Percentiles rank a stretch among this genome's conserved stretches.
Conservation (phyloP, 441 rosid species). For the Populus hybrid region DNA sequence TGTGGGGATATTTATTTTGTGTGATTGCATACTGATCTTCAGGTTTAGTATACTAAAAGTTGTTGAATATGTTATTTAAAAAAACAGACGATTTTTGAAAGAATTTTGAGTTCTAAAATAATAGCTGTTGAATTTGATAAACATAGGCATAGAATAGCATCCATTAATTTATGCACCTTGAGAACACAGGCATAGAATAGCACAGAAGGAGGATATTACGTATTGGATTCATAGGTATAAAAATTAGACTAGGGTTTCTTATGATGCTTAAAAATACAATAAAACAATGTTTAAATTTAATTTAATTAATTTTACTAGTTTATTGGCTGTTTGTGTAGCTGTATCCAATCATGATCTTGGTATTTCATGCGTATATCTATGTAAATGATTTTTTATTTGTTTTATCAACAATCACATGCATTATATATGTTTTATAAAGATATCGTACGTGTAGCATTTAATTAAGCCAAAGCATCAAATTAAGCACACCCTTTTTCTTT, state of each 20-base stretch:
- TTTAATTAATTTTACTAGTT: neutral
- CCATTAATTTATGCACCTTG: neutral
- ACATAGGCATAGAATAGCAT: neutral
- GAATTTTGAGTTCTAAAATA: neutral
- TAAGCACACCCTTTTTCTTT: neutral
- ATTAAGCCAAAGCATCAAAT: constrained; percentile 11
- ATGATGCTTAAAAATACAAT: neutral
- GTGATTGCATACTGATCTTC: neutral
- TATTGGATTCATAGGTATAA: neutral
- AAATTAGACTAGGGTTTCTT: neutral
- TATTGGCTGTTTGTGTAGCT: neutral
- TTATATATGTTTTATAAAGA: neutral
- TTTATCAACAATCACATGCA: neutral
- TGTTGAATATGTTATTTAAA: neutral
- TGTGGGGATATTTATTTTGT: too few species aligned
- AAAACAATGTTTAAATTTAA: neutral
- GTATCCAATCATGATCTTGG: neutral
- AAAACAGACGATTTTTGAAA: neutral
- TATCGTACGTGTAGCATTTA: too few species aligned
- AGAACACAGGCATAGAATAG: neutral
- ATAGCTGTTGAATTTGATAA: neutral
- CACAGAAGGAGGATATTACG: neutral
- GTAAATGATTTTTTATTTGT: neutral
- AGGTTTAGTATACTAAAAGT: neutral
- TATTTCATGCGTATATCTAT: neutral